phyloP scores from a whole-genome alignment of 2,329 filamentous ascomycete species.

The Alternaria conjuncta region DNA sequence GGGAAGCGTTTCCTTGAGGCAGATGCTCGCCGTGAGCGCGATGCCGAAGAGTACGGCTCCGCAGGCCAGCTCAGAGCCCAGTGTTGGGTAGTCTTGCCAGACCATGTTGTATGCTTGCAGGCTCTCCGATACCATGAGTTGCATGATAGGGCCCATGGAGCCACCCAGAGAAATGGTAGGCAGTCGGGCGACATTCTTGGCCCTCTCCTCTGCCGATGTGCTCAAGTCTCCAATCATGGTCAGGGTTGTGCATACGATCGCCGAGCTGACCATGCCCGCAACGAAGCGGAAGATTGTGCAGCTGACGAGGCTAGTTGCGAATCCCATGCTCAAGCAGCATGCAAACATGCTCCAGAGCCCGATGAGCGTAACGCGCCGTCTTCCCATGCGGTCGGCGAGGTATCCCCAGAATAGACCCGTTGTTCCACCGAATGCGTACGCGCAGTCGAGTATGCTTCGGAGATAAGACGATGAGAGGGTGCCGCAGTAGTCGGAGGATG shows the following conservation, averaged over 20 bases:
- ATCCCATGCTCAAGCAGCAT: conserved; percentile 57
- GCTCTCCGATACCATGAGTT: conserved; percentile 51
- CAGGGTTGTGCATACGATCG: conserved; percentile 53
- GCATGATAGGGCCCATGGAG: conserved; percentile 54
- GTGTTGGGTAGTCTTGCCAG: conserved; percentile 52
- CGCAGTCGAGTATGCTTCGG: conserved; percentile 56
- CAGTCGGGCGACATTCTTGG: conserved; percentile 51
- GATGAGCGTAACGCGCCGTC: conserved; percentile 52
- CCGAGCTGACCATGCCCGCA: conserved; percentile 53
- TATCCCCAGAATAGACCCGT: conserved; percentile 55
- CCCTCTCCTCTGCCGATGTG: conserved; percentile 43
- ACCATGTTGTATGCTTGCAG: conserved; percentile 51
- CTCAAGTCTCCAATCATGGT: conserved; percentile 58
- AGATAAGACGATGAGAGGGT: conserved; percentile 55
- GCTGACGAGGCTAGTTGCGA: conserved; percentile 51
- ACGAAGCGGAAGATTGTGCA: conserved; percentile 54
- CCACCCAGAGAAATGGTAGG: conserved; percentile 55
- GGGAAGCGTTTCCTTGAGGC: conserved; percentile 51
- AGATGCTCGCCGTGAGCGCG: conserved; percentile 47
- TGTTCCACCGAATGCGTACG: conserved; percentile 56
- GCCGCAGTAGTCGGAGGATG: conserved; percentile 53
- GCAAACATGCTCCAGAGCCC: conserved; percentile 53
- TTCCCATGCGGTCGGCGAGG: conserved; percentile 52
- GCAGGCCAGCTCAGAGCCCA: conserved; percentile 55
- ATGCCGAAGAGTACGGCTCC: conserved; percentile 51